These are phyloP conservation scores for Crithidia acanthocephali DNA, from an alignment of 208 protist species.

Conservation along the genomic window DNA sequence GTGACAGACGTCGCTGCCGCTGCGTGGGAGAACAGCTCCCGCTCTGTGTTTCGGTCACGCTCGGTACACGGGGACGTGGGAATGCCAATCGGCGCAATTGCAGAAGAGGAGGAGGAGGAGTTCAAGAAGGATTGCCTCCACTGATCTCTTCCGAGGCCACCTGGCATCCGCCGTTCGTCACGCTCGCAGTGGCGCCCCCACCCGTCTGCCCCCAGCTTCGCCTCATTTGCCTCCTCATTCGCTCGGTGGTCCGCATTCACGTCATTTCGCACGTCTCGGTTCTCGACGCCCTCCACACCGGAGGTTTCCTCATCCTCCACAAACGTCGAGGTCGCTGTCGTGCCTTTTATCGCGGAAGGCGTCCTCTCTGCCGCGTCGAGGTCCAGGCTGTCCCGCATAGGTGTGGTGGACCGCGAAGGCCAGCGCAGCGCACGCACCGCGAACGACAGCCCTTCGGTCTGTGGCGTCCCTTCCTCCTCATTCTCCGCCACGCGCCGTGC, in stretches of 20 bases:
- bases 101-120: background rate
- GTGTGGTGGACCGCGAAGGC: constrained; percentile 9
- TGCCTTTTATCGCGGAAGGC: background rate
- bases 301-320: background rate
- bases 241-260: background rate
- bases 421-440: constrained; percentile 19
- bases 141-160: background rate
- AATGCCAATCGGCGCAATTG: no score
- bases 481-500: no score
- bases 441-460: background rate
- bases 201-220: no score
- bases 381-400: background rate
- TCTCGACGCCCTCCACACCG: background rate
- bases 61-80: no score
- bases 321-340: background rate
- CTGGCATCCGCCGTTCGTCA: background rate
- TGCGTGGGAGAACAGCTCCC: background rate
- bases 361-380: background rate
- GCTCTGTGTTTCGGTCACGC: background rate
- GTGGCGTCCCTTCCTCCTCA: background rate
- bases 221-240: background rate
- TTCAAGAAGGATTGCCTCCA: background rate
- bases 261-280: background rate
- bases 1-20: background rate
- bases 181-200: no score